A percentile compares a stretch with the other conserved stretches of the same genome.
phyloP scores from a whole-genome alignment of 192 early-diverging fungal genomes.

The Dispira simplex region DNA sequence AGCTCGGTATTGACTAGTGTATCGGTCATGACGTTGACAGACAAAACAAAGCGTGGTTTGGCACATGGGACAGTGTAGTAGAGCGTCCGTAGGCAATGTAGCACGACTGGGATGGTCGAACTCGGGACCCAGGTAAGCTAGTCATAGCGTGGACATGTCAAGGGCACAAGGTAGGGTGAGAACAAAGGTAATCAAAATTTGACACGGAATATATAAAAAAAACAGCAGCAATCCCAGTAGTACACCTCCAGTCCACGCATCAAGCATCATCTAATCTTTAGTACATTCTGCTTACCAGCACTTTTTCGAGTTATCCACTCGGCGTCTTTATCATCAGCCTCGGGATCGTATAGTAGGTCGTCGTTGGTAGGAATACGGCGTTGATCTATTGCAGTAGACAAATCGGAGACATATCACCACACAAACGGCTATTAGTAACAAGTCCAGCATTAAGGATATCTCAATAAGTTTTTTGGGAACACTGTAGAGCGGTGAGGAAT shows the following conservation, averaged over 20 bases:
- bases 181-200: constrained; percentile 6
- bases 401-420: too few relatives aligned
- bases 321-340: constrained; percentile 33
- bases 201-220: not conserved
- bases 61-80: constrained; percentile 45
- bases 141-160: not conserved
- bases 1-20: constrained; percentile 43
- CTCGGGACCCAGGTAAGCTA: not conserved
- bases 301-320: constrained; percentile 35
- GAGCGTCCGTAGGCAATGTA: constrained; percentile 28
- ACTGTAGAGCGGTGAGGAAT: not conserved
- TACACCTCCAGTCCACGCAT: not conserved
- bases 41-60: constrained; percentile 38
- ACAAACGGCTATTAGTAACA: too few relatives aligned
- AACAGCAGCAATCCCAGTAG: not conserved
- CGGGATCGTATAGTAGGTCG: constrained; percentile 39
- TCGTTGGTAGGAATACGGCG: constrained; percentile 21
- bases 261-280: too few relatives aligned
- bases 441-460: not conserved
- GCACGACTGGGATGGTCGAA: constrained; percentile 4
- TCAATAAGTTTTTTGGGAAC: constrained; percentile 2
- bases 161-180: not conserved
- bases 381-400: not conserved
- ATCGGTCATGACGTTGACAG: constrained; percentile 44
- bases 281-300: constrained; percentile 17